Conservation (phyloP, 2,329 filamentous ascomycete genomes). For the Chaetomium globosum region DNA sequence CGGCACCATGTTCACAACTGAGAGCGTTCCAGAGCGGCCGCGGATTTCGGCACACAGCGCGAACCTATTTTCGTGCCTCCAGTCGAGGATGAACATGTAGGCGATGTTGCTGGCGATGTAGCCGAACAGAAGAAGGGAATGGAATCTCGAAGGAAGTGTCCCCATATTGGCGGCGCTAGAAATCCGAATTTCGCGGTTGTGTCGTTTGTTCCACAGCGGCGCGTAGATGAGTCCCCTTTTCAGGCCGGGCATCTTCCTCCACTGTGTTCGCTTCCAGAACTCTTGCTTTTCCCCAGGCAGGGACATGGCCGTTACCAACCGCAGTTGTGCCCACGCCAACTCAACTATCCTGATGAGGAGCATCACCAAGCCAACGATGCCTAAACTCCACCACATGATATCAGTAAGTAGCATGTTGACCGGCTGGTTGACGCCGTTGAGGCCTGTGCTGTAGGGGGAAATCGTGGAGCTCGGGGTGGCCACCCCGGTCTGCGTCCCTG, state of each 20-base stretch:
- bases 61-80: conserved; percentile 58
- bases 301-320: conserved; percentile 63
- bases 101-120: conserved; percentile 64
- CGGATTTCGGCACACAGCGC: conserved; percentile 79
- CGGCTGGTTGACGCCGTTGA: conserved; percentile 63
- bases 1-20: conserved; percentile 88
- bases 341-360: conserved; percentile 57
- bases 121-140: conserved; percentile 58
- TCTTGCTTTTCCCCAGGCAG: conserved; percentile 54
- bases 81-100: conserved; percentile 66
- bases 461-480: conserved; percentile 52
- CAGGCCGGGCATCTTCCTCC: conserved; percentile 62
- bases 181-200: conserved; percentile 57
- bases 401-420: conserved; percentile 61
- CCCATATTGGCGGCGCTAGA: conserved; percentile 54
- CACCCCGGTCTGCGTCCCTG: conserved; percentile 30
- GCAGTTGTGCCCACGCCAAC: conserved; percentile 58
- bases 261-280: conserved; percentile 63
- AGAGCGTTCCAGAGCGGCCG: conserved; percentile 80
- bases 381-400: conserved; percentile 63
- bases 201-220: conserved; percentile 65
- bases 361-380: conserved; percentile 57
- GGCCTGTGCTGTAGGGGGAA: conserved; percentile 56
- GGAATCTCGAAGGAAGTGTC: conserved; percentile 66
- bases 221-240: conserved; percentile 67